Conservation (phyloP, 768 basidiomycete species). For the Russula lepida region DNA sequence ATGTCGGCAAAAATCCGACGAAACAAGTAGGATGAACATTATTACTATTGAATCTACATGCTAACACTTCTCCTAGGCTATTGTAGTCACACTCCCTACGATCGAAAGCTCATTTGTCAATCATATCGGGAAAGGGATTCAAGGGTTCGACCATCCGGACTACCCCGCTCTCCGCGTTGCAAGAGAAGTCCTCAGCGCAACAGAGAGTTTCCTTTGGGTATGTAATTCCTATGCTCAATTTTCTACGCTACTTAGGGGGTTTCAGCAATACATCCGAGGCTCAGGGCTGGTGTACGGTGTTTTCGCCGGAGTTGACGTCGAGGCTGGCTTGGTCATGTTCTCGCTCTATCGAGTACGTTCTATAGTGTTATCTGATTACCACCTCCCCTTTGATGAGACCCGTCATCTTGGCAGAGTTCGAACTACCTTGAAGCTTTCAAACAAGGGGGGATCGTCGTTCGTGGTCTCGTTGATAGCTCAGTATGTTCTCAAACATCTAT, state of each 20-base stretch:
- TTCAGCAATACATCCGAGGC: conserved; percentile 80
- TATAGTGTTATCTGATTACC: neutral
- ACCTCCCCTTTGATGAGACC: neutral
- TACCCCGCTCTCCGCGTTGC: conserved; percentile 82
- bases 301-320: conserved; percentile 60
- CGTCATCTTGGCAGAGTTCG: conserved; percentile 49
- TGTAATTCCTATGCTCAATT: neutral
- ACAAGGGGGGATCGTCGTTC: conserved; percentile 71
- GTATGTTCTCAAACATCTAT: conserved; percentile 36
- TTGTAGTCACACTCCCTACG: conserved; percentile 82
- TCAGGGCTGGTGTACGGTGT: conserved; percentile 95
- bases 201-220: conserved; percentile 94
- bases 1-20: conserved; percentile 62
- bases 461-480: conserved; percentile 71
- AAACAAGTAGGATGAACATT: conserved; percentile 45
- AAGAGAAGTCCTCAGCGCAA: conserved; percentile 79
- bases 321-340: conserved; percentile 70
- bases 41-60: neutral
- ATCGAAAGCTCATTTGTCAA: conserved; percentile 88
- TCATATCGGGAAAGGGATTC: conserved; percentile 70
- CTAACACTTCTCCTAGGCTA: conserved; percentile 42
- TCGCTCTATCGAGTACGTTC: conserved; percentile 64
- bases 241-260: neutral
- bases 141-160: conserved; percentile 74
- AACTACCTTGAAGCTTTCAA: conserved; percentile 71